Evolutionary conservation across 768 basidiomycete genomes (phyloP).

Genomic region (Auricularia sp.): DNA sequence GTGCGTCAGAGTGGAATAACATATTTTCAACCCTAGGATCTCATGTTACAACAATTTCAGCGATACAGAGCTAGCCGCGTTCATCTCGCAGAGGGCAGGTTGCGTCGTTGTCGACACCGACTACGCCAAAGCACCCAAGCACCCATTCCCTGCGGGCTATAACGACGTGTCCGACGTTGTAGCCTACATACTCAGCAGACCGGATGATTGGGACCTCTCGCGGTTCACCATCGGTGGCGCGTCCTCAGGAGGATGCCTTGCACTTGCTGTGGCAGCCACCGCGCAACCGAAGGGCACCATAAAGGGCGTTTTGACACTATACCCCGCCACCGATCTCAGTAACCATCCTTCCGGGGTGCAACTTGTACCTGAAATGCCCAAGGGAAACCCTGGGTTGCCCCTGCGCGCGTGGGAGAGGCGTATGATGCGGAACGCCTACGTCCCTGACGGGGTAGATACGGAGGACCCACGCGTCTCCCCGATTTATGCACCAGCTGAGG

Average conservation of each 20-base stretch:
- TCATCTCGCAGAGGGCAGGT: constrained; percentile 2
- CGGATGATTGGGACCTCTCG: background rate
- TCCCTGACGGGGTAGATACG: background rate
- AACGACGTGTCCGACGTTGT: constrained; percentile 4
- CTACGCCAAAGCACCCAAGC: constrained; percentile 8
- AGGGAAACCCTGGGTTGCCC: background rate
- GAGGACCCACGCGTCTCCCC: constrained; percentile 4
- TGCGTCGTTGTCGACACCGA: constrained; percentile 8
- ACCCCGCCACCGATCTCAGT: background rate
- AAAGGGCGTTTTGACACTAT: background rate
- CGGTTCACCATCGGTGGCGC: constrained; percentile 3
- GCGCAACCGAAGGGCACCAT: background rate
- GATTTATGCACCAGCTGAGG: background rate
- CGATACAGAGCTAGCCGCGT: background rate
- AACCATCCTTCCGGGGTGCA: background rate
- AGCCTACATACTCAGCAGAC: background rate
- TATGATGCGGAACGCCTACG: background rate
- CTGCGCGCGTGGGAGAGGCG: background rate
- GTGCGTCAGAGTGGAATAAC: background rate
- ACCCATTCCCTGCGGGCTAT: background rate
- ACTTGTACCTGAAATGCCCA: background rate
- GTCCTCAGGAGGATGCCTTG: constrained; percentile 1
- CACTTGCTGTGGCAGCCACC: background rate
- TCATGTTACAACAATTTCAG: background rate
- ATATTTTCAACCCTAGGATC: background rate